Evolutionary conservation across 768 basidiomycete species (phyloP).

Genomic region (Podaxis mareebaensis): DNA sequence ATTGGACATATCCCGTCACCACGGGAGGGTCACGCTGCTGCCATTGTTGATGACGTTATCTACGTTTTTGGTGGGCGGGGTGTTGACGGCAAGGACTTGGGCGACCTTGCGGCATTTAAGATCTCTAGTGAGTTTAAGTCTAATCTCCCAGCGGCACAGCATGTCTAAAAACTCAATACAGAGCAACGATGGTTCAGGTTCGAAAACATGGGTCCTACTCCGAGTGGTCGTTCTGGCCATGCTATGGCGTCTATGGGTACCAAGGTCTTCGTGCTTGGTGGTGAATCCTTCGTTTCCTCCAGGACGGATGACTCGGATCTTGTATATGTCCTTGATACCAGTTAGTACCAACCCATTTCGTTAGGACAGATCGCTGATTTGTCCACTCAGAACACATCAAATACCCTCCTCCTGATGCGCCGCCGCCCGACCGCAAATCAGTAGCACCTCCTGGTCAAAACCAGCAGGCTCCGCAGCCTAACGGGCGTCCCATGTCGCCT

Average conservation of each 20-base stretch:
- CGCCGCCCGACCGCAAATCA: conserved; percentile 51
- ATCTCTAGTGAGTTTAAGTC: conserved; percentile 75
- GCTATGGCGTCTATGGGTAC: conserved; percentile 95
- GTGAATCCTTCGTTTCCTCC: conserved; percentile 79
- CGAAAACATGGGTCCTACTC: conserved; percentile 98
- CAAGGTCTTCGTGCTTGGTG: conserved; percentile 91
- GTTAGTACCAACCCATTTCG: conserved; percentile 46
- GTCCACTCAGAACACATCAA: conserved; percentile 78
- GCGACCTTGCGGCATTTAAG: conserved; percentile 95
- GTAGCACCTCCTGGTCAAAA: conserved; percentile 52
- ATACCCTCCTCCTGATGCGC: conserved; percentile 67
- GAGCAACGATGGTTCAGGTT: conserved; percentile 99
- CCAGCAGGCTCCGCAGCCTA: conserved; percentile 66
- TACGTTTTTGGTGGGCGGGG: conserved; percentile 98
- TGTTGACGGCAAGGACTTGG: conserved; percentile 94
- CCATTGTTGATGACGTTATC: conserved; percentile 95
- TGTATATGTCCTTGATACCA: conserved; percentile 94
- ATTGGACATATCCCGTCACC: conserved; percentile 97
- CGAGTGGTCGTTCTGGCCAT: conserved; percentile 90
- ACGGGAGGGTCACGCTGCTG: conserved; percentile 94
- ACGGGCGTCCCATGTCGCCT: conserved; percentile 41
- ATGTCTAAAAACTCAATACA: conserved; percentile 32
- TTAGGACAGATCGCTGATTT: conserved; percentile 10
- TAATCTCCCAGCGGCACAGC: background rate
- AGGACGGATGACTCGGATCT: conserved; percentile 77